Evolutionary conservation across 2,329 filamentous ascomycete species (phyloP).

Genomic region (Colletotrichum sojae): DNA sequence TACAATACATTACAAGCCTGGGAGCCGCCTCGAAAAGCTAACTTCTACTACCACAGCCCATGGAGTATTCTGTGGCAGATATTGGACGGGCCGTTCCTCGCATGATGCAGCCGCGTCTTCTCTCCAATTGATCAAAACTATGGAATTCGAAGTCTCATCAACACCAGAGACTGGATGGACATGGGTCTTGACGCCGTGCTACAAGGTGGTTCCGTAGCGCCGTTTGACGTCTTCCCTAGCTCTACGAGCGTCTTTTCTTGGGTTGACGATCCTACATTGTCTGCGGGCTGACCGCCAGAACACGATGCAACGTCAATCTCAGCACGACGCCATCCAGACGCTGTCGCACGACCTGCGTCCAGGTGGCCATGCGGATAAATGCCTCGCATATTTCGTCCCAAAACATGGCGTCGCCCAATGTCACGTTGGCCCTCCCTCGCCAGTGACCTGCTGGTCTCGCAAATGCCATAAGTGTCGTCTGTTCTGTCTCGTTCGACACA

Average conservation of each 20-base stretch:
- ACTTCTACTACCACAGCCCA: too few species aligned
- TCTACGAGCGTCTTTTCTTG: background rate
- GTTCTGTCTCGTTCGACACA: background rate
- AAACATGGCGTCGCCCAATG: conserved; percentile 23
- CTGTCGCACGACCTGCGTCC: conserved; percentile 1
- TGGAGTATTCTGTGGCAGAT: background rate
- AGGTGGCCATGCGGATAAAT: background rate
- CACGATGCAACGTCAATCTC: conserved; percentile 14
- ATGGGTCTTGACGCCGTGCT: too few species aligned
- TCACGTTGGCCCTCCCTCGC: background rate
- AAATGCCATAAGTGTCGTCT: conserved; percentile 1
- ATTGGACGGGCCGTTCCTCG: conserved; percentile 21
- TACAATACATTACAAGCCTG: too few species aligned
- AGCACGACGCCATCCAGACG: background rate
- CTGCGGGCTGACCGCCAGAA: conserved; percentile 22
- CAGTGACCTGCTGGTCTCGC: background rate
- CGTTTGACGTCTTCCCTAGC: too few species aligned
- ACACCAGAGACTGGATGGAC: too few species aligned
- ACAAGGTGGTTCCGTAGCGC: too few species aligned
- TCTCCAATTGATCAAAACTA: too few species aligned
- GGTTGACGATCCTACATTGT: background rate
- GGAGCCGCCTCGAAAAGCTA: too few species aligned
- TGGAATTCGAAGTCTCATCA: too few species aligned
- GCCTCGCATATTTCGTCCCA: conserved; percentile 10
- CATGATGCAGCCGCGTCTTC: background rate